Conservation (phyloP, 257 asterid species). For the Fraxinus quadrangulata region DNA sequence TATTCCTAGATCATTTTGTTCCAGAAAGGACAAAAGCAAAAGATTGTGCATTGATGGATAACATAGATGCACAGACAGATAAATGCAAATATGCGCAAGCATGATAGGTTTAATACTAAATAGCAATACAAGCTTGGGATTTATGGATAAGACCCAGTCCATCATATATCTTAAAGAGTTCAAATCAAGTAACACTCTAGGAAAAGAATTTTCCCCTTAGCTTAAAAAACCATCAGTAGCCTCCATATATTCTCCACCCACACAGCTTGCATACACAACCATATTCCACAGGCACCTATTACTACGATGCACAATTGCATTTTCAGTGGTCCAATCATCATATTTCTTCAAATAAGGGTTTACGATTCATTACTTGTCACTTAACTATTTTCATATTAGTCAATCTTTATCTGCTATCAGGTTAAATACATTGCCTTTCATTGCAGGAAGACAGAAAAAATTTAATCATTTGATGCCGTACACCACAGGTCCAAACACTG, state of each 20-base stretch:
- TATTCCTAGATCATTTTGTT: neutral
- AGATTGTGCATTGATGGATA: neutral
- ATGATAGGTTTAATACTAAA: neutral
- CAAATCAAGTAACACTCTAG: slow-evolving; percentile 4
- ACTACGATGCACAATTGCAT: neutral
- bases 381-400: neutral
- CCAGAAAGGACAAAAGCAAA: neutral
- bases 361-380: slow-evolving; percentile 1
- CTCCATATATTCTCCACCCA: neutral
- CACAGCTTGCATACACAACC: neutral
- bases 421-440: slow-evolving; percentile 4
- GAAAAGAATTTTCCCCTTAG: neutral
- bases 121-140: neutral
- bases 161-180: neutral
- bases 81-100: neutral
- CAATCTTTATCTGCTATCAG: neutral
- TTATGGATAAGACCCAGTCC: neutral
- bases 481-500: slow-evolving; percentile 2
- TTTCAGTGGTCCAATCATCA: neutral
- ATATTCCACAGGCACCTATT: neutral
- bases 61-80: neutral
- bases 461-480: slow-evolving; percentile 8
- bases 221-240: neutral
- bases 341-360: neutral
- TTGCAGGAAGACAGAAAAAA: slow-evolving; percentile 18